Evolutionary conservation across 2,329 filamentous ascomycete genomes (phyloP).

Genomic region (Ophiostoma ulmi): DNA sequence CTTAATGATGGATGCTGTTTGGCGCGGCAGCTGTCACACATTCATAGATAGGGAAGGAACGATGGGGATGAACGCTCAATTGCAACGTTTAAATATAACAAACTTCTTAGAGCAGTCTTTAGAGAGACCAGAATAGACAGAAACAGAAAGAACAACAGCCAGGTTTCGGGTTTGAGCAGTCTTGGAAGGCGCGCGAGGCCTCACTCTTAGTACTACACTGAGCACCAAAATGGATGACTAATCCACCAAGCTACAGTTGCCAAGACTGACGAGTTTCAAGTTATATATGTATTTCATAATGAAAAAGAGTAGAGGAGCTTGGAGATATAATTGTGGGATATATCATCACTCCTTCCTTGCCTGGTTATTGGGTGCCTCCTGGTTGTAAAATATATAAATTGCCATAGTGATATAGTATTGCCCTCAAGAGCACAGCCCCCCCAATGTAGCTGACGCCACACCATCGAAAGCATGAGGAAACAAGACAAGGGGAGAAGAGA

Average conservation of each 20-base stretch:
- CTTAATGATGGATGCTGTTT: conserved; percentile 26
- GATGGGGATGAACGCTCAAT: not conserved
- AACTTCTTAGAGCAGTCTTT: not conserved
- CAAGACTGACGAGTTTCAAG: conserved; percentile 5
- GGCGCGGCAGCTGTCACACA: conserved; percentile 22
- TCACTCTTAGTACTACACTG: not conserved
- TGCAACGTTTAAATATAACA: conserved; percentile 7
- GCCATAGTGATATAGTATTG: not conserved
- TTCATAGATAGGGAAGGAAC: conserved; percentile 1
- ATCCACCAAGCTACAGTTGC: not conserved
- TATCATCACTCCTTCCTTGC: not conserved
- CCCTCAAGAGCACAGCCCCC: conserved; percentile 1
- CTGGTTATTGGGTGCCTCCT: not conserved
- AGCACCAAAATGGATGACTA: not conserved
- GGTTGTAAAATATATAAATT: not conserved
- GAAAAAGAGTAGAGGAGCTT: not conserved
- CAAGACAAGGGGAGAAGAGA: not conserved
- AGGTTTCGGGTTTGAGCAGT: not conserved
- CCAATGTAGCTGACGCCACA: not conserved
- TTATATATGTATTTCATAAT: not conserved
- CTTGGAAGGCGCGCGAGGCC: conserved; percentile 14
- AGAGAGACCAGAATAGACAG: not conserved
- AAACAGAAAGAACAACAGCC: not conserved
- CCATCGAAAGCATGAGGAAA: not conserved
- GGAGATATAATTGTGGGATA: too few relatives aligned